Evolutionary conservation across 305 asterid genomes (phyloP).

Genomic region (Salvia sclarea): DNA sequence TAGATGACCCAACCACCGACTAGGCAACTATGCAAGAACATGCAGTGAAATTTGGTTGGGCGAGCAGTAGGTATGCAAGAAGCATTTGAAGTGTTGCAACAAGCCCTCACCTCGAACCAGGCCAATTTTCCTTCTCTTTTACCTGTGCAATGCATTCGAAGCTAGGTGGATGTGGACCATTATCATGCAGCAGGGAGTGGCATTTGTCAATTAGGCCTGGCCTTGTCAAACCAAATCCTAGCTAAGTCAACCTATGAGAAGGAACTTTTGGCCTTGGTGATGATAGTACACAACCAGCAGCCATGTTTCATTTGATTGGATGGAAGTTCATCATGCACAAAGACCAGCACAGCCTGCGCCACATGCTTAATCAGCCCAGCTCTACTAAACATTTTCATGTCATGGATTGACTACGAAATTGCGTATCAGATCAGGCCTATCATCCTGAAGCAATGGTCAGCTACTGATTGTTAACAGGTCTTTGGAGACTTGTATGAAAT

Average conservation of each 20-base stretch:
- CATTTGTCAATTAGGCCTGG: background rate
- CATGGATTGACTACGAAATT: too few species aligned
- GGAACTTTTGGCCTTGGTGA: background rate
- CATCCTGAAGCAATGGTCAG: too few species aligned
- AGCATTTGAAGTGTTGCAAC: background rate
- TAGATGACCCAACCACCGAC: background rate
- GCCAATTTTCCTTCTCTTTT: background rate
- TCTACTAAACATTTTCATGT: too few species aligned
- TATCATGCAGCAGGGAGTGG: background rate
- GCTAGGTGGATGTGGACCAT: background rate
- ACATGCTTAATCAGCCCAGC: too few species aligned
- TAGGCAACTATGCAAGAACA: background rate
- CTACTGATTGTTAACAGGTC: too few species aligned
- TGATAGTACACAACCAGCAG: background rate
- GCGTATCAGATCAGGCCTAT: too few species aligned
- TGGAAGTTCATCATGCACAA: too few species aligned
- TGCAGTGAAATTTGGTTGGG: background rate
- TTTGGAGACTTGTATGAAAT: too few species aligned
- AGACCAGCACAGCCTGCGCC: too few species aligned
- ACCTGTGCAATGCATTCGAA: background rate
- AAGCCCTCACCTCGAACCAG: background rate
- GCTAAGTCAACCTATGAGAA: background rate
- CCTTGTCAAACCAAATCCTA: background rate
- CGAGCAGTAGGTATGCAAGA: background rate
- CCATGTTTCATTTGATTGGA: too few species aligned